Evolutionary conservation across 2,329 filamentous ascomycete species (phyloP).

Genomic region (Calonectria fujianensis): DNA sequence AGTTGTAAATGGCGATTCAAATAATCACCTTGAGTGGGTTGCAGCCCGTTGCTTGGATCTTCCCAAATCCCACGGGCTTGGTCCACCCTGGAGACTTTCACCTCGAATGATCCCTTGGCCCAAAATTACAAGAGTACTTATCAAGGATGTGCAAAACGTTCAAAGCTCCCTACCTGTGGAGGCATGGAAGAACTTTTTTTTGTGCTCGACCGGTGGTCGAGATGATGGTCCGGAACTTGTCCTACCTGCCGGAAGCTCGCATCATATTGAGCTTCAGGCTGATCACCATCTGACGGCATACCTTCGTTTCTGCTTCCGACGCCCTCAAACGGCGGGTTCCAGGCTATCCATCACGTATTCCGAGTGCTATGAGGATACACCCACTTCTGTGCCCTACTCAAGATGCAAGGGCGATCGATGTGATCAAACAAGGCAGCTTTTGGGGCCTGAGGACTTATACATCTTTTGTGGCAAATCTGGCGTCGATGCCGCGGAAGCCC

Average conservation of each 20-base stretch:
- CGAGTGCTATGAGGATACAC: slow-evolving; percentile 31
- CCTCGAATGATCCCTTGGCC: slow-evolving; percentile 17
- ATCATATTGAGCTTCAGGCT: slow-evolving; percentile 19
- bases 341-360: slow-evolving; percentile 13
- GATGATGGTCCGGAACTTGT: background rate
- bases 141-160: slow-evolving; percentile 21
- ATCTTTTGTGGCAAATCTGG: background rate
- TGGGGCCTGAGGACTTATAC: slow-evolving; percentile 26
- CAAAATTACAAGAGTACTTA: background rate
- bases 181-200: background rate
- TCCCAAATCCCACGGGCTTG: background rate
- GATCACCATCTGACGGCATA: slow-evolving; percentile 1
- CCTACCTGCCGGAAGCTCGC: slow-evolving; percentile 7
- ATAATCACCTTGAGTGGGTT: background rate
- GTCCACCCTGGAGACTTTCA: background rate
- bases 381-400: background rate
- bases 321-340: background rate
- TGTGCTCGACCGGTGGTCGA: background rate
- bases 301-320: background rate
- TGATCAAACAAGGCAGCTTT: background rate
- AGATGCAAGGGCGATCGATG: background rate
- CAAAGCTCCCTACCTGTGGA: background rate
- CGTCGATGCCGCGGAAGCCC: background rate
- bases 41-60: background rate
- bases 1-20: background rate